Evolutionary conservation across 345 rosid species (phyloP).

Genomic region (Abelmoschus esculentus): DNA sequence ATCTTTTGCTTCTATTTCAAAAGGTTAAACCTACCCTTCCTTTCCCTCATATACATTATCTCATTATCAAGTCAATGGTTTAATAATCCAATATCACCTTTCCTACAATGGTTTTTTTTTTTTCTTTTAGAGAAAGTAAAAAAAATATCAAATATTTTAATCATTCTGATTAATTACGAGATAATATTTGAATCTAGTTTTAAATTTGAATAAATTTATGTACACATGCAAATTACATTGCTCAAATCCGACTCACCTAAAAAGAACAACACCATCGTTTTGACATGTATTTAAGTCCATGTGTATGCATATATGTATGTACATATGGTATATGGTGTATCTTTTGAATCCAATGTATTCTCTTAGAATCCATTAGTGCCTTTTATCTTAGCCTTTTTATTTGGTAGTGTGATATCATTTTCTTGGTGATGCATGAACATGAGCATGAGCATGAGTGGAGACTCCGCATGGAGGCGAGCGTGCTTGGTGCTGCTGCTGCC

Average conservation of each 20-base stretch:
- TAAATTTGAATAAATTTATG: no score
- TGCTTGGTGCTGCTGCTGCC: slow-evolving; percentile 24
- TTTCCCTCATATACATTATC: not conserved
- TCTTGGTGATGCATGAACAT: not conserved
- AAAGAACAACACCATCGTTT: not conserved
- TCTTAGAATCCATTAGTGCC: not conserved
- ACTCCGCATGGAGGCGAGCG: slow-evolving; percentile 17
- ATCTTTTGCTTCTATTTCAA: slow-evolving; percentile 8
- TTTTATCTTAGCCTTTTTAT: not conserved
- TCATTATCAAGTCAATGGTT: not conserved
- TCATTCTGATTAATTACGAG: no score
- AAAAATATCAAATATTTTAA: no score
- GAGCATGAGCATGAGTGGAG: not conserved
- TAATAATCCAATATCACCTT: not conserved
- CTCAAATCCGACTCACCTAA: no score
- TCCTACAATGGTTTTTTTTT: not conserved
- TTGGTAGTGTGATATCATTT: not conserved
- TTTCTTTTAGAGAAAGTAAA: not conserved
- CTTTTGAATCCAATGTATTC: not conserved
- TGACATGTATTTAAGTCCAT: not conserved
- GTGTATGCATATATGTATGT: not conserved
- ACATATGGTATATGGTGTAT: not conserved
- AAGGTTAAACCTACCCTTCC: slow-evolving; percentile 2
- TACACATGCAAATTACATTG: no score
- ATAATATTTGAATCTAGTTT: no score